Percentiles rank a stretch among this genome's conserved stretches.
Conservation (phyloP, 805 yeast species). For the Yamadazyma laniorum region DNA sequence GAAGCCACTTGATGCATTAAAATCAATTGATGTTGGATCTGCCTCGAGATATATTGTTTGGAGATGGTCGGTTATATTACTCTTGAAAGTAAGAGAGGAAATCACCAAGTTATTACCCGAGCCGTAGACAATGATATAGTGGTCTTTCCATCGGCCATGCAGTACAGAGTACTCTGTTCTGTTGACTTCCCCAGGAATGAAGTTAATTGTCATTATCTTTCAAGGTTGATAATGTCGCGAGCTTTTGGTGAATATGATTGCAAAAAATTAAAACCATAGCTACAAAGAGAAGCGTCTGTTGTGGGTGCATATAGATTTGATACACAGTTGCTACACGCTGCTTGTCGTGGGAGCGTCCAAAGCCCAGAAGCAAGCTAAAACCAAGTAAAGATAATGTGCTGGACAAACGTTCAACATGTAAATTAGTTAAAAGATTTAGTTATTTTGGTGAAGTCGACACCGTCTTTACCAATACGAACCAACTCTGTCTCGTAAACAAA, state of each 20-base stretch:
- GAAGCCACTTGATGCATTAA: conserved; percentile 58
- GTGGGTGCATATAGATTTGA: too few relatives aligned
- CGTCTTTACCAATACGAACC: background rate
- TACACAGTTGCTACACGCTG: too few relatives aligned
- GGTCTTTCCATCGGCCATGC: conserved; percentile 64
- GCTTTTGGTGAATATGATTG: background rate
- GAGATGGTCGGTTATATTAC: conserved; percentile 24
- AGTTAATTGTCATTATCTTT: conserved; percentile 61
- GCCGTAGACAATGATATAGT: conserved; percentile 67
- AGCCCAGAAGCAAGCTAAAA: too few relatives aligned
- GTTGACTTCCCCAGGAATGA: conserved; percentile 86
- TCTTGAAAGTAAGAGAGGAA: conserved; percentile 19
- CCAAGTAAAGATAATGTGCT: too few relatives aligned
- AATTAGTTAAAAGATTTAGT: background rate
- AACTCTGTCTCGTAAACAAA: conserved; percentile 33
- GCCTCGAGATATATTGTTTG: conserved; percentile 74
- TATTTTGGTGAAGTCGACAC: conserved; percentile 1
- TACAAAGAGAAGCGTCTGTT: too few relatives aligned
- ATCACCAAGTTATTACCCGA: conserved; percentile 84
- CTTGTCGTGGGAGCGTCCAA: too few relatives aligned
- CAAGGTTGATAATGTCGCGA: background rate
- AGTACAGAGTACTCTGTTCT: conserved; percentile 51
- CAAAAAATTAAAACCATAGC: background rate
- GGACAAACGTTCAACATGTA: too few relatives aligned
- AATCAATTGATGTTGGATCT: conserved; percentile 66